These are phyloP conservation scores for Herpetomonas tarakana DNA, from an alignment of 208 protist genomes.

Conservation along the genomic window DNA sequence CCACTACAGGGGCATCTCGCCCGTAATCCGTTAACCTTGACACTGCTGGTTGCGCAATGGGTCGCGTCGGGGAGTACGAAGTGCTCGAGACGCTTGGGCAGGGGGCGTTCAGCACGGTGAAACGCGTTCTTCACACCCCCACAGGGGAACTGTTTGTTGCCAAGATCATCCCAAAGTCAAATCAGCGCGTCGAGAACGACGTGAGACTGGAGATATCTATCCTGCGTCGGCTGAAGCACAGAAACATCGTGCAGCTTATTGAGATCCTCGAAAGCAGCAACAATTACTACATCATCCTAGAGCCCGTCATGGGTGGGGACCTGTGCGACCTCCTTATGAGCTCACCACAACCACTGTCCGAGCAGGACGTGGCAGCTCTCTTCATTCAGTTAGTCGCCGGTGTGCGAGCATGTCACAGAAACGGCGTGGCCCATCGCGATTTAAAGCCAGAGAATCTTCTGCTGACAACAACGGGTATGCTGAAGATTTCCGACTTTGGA, in stretches of 20 bases:
- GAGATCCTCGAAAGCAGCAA: slow-evolving; percentile 80
- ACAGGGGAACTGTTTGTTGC: slow-evolving; percentile 67
- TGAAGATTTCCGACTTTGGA: slow-evolving; percentile 91
- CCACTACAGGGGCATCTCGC: too few relatives aligned
- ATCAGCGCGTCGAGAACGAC: slow-evolving; percentile 63
- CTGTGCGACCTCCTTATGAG: slow-evolving; percentile 75
- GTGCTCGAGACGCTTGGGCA: slow-evolving; percentile 70
- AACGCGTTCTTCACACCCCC: slow-evolving; percentile 64
- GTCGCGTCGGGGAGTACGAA: slow-evolving; percentile 84
- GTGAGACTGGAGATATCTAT: slow-evolving; percentile 83
- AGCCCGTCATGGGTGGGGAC: slow-evolving; percentile 80
- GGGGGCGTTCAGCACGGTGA: slow-evolving; percentile 83
- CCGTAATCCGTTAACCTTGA: too few relatives aligned
- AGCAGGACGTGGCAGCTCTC: slow-evolving; percentile 59
- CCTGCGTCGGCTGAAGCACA: slow-evolving; percentile 66
- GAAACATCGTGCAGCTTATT: slow-evolving; percentile 82
- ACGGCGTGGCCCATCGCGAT: slow-evolving; percentile 91
- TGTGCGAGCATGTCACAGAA: slow-evolving; percentile 66
- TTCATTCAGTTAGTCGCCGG: slow-evolving; percentile 77
- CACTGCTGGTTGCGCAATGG: too few relatives aligned
- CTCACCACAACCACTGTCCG: slow-evolving; percentile 40
- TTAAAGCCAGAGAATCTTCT: slow-evolving; percentile 95
- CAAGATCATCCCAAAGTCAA: slow-evolving; percentile 80
- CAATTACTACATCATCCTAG: slow-evolving; percentile 90
- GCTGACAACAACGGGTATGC: slow-evolving; percentile 52